Conservation (phyloP, 2,329 filamentous ascomycete species). For the Pseudomassariella vexata region DNA sequence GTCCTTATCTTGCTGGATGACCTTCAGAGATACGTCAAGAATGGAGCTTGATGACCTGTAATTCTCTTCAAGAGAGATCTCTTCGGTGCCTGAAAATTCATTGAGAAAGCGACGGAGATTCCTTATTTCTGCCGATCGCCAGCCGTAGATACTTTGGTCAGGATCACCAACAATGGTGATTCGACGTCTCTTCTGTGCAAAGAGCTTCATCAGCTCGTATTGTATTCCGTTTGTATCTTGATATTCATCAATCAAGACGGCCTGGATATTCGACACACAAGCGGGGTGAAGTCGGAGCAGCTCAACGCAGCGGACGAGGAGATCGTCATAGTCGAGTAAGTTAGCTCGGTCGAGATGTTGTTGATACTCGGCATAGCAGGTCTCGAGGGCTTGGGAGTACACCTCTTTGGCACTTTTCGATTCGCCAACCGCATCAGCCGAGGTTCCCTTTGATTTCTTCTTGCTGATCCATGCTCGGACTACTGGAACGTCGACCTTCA, state of each 20-base stretch:
- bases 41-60: slow-evolving; percentile 89
- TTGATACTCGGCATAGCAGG: slow-evolving; percentile 72
- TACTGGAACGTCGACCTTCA: slow-evolving; percentile 61
- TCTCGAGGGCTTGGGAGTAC: slow-evolving; percentile 55
- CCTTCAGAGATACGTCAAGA: slow-evolving; percentile 68
- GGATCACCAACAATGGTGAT: slow-evolving; percentile 96
- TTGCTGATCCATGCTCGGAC: slow-evolving; percentile 75
- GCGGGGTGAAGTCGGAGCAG: slow-evolving; percentile 67
- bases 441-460: slow-evolving; percentile 52
- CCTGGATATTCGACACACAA: slow-evolving; percentile 84
- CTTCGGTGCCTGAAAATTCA: slow-evolving; percentile 71
- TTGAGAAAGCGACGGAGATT: slow-evolving; percentile 75
- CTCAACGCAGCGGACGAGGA: slow-evolving; percentile 77
- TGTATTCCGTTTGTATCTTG: slow-evolving; percentile 96
- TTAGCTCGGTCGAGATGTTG: slow-evolving; percentile 68
- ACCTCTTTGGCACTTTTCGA: slow-evolving; percentile 34
- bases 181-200: slow-evolving; percentile 65
- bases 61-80: slow-evolving; percentile 86
- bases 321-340: slow-evolving; percentile 88
- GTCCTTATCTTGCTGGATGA: slow-evolving; percentile 84
- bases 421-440: slow-evolving; percentile 29
- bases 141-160: slow-evolving; percentile 97
- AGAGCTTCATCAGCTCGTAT: slow-evolving; percentile 86
- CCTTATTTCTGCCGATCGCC: slow-evolving; percentile 85
- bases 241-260: slow-evolving; percentile 93